Conservation (phyloP, 345 rosid species). For the Tarenaya hassleriana region DNA sequence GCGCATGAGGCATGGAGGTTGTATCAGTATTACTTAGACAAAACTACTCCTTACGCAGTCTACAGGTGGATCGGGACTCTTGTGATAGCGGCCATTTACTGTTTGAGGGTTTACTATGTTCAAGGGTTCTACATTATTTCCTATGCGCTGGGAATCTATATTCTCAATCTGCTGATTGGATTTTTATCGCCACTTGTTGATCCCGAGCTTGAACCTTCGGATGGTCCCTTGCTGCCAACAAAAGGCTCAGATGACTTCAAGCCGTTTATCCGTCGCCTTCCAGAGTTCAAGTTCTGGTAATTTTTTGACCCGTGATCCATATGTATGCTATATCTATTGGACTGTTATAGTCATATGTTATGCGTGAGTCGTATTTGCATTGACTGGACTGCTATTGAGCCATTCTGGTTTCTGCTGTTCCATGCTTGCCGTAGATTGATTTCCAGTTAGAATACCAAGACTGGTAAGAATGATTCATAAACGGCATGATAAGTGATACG, state of each 20-base stretch:
- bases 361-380: not conserved
- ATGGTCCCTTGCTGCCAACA: constrained; percentile 68
- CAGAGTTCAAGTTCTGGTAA: constrained; percentile 94
- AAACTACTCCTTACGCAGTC: constrained; percentile 60
- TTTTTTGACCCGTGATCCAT: not conserved
- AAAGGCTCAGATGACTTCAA: constrained; percentile 92
- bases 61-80: constrained; percentile 76
- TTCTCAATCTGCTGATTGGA: constrained; percentile 73
- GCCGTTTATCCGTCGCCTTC: constrained; percentile 88
- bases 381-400: not conserved
- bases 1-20: constrained; percentile 57
- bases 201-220: constrained; percentile 63
- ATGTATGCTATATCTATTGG: not conserved
- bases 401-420: not conserved
- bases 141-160: constrained; percentile 77
- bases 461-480: too few species aligned
- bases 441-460: not conserved
- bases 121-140: constrained; percentile 78
- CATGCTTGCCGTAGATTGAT: not conserved
- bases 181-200: constrained; percentile 82
- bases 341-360: not conserved
- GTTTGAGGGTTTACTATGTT: constrained; percentile 52
- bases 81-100: constrained; percentile 40
- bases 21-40: constrained; percentile 76
- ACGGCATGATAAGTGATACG: too few species aligned